Evolutionary conservation across 2,329 filamentous ascomycete species (phyloP).

Genomic region (Hansfordia pulvinata): DNA sequence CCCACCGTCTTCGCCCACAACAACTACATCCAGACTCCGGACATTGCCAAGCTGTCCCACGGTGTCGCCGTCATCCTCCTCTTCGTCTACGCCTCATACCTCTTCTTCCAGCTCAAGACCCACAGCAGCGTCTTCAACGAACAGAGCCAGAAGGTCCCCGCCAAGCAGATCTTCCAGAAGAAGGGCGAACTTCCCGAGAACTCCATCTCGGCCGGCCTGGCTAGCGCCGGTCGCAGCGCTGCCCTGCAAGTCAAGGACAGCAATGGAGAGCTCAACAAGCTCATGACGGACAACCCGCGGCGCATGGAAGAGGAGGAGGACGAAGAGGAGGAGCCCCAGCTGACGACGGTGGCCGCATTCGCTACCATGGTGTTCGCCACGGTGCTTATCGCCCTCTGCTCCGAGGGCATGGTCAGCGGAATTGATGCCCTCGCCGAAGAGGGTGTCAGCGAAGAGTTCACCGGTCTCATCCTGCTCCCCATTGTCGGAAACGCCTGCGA

Average conservation of each 20-base stretch:
- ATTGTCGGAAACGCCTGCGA: slow-evolving; percentile 78
- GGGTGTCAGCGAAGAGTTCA: slow-evolving; percentile 58
- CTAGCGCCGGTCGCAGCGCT: slow-evolving; percentile 6
- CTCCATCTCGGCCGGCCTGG: slow-evolving; percentile 11
- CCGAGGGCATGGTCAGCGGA: slow-evolving; percentile 64
- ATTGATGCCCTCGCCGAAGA: slow-evolving; percentile 53
- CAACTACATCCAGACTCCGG: slow-evolving; percentile 21
- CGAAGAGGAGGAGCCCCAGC: slow-evolving; percentile 59
- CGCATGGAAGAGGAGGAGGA: slow-evolving; percentile 47
- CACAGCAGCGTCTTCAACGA: slow-evolving; percentile 70
- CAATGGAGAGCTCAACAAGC: slow-evolving; percentile 29
- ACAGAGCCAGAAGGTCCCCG: slow-evolving; percentile 65
- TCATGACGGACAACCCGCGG: slow-evolving; percentile 24
- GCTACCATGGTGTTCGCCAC: slow-evolving; percentile 60
- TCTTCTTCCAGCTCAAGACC: slow-evolving; percentile 84
- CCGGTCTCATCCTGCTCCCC: slow-evolving; percentile 67
- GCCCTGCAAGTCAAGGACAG: slow-evolving; percentile 10
- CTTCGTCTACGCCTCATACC: slow-evolving; percentile 69
- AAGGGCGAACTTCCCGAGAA: slow-evolving; percentile 6
- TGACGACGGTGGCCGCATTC: slow-evolving; percentile 60
- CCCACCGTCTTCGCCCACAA: slow-evolving; percentile 69
- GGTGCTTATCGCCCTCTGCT: slow-evolving; percentile 67
- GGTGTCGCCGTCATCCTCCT: slow-evolving; percentile 71
- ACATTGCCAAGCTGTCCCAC: slow-evolving; percentile 50
- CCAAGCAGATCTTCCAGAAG: slow-evolving; percentile 23